Evolutionary conservation across 2,329 filamentous ascomycete species (phyloP).

Genomic region (Exophiala sp.): DNA sequence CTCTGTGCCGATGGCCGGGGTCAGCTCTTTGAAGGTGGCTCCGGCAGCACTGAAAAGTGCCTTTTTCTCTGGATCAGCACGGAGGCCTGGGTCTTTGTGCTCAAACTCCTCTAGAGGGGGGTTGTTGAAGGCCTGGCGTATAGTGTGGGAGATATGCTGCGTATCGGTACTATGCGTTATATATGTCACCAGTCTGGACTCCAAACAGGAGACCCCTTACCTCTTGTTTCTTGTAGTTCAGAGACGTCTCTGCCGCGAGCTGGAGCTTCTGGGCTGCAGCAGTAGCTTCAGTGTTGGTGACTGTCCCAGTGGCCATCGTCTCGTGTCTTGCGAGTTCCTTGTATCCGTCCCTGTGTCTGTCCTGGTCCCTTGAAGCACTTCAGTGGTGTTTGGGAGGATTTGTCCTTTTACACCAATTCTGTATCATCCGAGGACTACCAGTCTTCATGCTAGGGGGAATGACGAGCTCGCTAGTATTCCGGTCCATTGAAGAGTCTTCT

Average conservation of each 20-base stretch:
- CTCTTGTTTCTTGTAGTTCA: neutral
- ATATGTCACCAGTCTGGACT: no score
- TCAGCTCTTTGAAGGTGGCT: constrained; percentile 26
- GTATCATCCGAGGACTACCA: no score
- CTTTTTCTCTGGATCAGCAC: neutral
- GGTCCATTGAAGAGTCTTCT: no score
- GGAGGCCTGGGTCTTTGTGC: constrained; percentile 37
- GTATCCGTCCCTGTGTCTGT: no score
- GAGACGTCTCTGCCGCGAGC: neutral
- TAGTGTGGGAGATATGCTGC: neutral
- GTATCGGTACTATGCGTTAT: no score
- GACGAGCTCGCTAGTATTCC: no score
- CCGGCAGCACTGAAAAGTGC: constrained; percentile 26
- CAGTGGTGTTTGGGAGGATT: no score
- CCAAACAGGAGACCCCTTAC: neutral
- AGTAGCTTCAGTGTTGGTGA: neutral
- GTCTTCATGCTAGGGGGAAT: no score
- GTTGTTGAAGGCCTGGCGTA: constrained; percentile 7
- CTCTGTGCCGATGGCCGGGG: constrained; percentile 30
- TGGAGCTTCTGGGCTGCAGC: neutral
- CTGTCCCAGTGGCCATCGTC: neutral
- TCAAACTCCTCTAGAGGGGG: constrained; percentile 31
- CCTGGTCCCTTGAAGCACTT: neutral
- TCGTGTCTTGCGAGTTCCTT: neutral
- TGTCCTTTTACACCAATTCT: no score